phyloP scores from a whole-genome alignment of 495 filamentous ascomycete species.

The Penicillium ucsense region DNA sequence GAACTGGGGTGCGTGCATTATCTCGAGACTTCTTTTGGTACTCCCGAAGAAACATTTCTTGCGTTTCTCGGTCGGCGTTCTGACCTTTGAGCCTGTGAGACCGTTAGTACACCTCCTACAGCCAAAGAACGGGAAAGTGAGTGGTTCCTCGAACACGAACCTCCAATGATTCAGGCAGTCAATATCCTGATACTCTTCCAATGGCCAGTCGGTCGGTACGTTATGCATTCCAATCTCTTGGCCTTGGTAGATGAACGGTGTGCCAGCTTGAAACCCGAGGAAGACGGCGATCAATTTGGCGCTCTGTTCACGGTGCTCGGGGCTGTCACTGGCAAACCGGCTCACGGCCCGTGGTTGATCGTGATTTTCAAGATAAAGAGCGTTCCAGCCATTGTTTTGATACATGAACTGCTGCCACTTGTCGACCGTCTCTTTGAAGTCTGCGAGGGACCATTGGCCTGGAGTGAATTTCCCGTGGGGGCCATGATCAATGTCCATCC shows the following conservation, averaged over 20 bases:
- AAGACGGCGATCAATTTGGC: constrained; percentile 52
- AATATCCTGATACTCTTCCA: background rate
- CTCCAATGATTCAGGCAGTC: background rate
- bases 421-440: constrained; percentile 39
- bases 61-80: background rate
- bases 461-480: constrained; percentile 20
- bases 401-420: constrained; percentile 20
- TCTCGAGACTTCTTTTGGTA: constrained; percentile 40
- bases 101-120: background rate
- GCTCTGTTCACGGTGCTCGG: constrained; percentile 19
- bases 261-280: constrained; percentile 45
- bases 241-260: constrained; percentile 60
- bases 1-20: constrained; percentile 48
- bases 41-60: background rate
- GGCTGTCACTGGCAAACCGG: constrained; percentile 21
- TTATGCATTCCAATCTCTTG: constrained; percentile 46
- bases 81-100: background rate
- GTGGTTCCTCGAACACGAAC: background rate
- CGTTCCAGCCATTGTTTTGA: constrained; percentile 42
- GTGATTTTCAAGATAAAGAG: constrained; percentile 53
- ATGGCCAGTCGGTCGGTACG: background rate
- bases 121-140: background rate
- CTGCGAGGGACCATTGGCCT: constrained; percentile 31
- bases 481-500: background rate
- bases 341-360: constrained; percentile 39